phyloP scores from a whole-genome alignment of 805 yeast genomes.

The Barnettozyma siamensis region DNA sequence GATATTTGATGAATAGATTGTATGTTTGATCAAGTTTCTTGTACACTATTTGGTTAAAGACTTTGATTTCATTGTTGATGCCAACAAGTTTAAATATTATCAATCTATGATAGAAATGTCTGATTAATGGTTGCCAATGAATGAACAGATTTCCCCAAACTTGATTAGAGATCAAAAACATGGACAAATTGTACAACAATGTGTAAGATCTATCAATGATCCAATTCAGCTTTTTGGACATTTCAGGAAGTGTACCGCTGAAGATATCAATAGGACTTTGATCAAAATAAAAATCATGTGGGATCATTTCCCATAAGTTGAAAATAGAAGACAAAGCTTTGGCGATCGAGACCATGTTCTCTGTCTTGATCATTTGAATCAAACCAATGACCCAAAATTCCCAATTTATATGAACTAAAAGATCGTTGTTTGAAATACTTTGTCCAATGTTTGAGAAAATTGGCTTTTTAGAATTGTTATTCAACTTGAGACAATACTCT shows the following conservation, averaged over 20 bases:
- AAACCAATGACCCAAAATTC: constrained; percentile 65
- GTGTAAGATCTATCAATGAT: constrained; percentile 32
- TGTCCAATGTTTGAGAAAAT: not conserved
- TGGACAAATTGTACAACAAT: constrained; percentile 42
- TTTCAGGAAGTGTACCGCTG: not conserved
- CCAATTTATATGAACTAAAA: constrained; percentile 44
- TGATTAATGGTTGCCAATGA: constrained; percentile 76
- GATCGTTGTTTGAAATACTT: not conserved
- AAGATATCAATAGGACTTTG: not conserved
- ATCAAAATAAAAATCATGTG: constrained; percentile 28
- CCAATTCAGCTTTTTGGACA: constrained; percentile 30
- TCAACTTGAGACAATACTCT: constrained; percentile 23
- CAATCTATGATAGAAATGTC: constrained; percentile 63
- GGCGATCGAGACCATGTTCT: constrained; percentile 55
- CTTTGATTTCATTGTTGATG: constrained; percentile 1
- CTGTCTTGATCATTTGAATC: constrained; percentile 54
- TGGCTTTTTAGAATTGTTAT: constrained; percentile 2
- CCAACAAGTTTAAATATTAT: constrained; percentile 55
- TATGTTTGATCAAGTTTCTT: constrained; percentile 7
- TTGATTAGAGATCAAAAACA: constrained; percentile 46
- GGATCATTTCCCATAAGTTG: constrained; percentile 69
- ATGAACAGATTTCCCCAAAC: constrained; percentile 56
- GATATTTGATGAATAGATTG: constrained; percentile 1
- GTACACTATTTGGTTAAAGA: constrained; percentile 1
- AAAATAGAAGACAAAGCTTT: constrained; percentile 62